phyloP scores from a whole-genome alignment of 2,329 filamentous ascomycete species.

The Sclerotinia glacialis region DNA sequence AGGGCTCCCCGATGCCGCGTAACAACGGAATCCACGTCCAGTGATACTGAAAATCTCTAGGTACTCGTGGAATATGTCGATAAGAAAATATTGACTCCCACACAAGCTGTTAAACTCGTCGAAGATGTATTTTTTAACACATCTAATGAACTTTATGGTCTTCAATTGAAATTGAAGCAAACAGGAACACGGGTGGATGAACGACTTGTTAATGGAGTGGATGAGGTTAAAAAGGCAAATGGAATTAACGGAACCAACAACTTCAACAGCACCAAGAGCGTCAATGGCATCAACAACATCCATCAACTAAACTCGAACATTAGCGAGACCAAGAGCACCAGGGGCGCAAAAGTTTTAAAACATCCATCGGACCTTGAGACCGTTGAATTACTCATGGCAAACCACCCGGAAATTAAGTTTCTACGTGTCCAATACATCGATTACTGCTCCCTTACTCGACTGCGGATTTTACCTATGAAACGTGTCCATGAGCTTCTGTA shows the following conservation, averaged over 20 bases:
- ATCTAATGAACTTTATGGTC: conserved; percentile 69
- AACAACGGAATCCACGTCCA: not conserved
- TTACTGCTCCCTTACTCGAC: conserved; percentile 66
- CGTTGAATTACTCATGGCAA: conserved; percentile 46
- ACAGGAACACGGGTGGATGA: not conserved
- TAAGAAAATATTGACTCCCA: conserved; percentile 58
- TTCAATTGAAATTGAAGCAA: conserved; percentile 48
- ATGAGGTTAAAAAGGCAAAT: not conserved
- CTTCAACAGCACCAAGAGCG: not conserved
- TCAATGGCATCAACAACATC: not conserved
- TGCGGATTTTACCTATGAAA: conserved; percentile 64
- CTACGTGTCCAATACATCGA: conserved; percentile 76
- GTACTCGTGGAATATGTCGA: conserved; percentile 65
- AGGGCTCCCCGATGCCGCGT: conserved; percentile 28
- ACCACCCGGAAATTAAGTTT: conserved; percentile 56
- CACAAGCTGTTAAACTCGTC: conserved; percentile 62
- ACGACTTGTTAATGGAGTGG: not conserved
- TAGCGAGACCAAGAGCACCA: not conserved
- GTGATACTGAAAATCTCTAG: conserved; percentile 41
- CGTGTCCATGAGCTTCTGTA: conserved; percentile 49
- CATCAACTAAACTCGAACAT: not conserved
- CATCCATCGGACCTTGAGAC: conserved; percentile 31
- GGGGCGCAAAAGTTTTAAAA: not conserved
- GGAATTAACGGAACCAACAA: not conserved
- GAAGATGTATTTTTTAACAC: conserved; percentile 73